These are phyloP conservation scores for Tetratostichococcus sp. DNA, from an alignment of 139 green algal genomes.

Conservation along the genomic window DNA sequence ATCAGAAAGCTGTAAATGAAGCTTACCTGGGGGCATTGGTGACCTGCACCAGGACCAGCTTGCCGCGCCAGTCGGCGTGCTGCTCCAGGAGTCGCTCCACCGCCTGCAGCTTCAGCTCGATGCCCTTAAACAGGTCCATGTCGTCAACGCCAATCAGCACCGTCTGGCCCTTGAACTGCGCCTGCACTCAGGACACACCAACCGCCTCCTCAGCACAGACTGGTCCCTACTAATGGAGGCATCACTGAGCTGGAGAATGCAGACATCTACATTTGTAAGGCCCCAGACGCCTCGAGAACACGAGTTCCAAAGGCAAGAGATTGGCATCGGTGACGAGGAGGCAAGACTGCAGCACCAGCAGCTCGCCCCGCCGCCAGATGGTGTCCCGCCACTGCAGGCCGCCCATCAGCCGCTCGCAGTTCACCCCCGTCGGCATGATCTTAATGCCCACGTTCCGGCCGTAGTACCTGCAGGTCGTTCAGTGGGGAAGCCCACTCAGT, in stretches of 20 bases:
- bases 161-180: conserved; percentile 50
- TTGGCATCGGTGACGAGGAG: too few relatives aligned
- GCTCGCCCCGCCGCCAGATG: conserved; percentile 86
- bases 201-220: background rate
- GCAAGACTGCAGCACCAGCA: conserved; percentile 22
- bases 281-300: too few relatives aligned
- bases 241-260: too few relatives aligned
- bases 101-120: conserved; percentile 71
- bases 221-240: too few relatives aligned
- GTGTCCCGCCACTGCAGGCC: conserved; percentile 84
- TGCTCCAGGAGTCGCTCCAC: conserved; percentile 82
- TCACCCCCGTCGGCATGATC: conserved; percentile 95
- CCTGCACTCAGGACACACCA: background rate
- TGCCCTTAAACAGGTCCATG: conserved; percentile 96
- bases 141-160: conserved; percentile 93
- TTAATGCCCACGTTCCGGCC: conserved; percentile 92
- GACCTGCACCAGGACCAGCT: conserved; percentile 87
- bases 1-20: too few relatives aligned
- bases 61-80: conserved; percentile 77
- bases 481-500: too few relatives aligned
- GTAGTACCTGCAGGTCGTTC: conserved; percentile 86
- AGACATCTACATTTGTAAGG: too few relatives aligned
- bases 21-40: conserved; percentile 50
- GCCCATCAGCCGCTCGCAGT: conserved; percentile 75
- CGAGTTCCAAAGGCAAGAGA: too few relatives aligned